Conservation (phyloP, 768 basidiomycete species). For the Xerocomellus intermedius region DNA sequence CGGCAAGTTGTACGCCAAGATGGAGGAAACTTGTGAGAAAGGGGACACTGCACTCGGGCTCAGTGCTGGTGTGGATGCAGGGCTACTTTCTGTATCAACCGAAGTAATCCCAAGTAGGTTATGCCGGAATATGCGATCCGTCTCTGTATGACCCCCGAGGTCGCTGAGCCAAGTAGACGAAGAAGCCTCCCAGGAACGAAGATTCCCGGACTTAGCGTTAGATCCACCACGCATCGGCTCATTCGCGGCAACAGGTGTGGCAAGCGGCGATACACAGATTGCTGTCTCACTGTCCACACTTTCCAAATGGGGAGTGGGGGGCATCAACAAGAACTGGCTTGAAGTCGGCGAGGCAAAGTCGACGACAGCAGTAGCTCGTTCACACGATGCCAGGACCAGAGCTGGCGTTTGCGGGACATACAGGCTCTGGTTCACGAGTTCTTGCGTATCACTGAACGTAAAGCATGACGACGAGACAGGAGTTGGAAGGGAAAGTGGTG, state of each 20-base stretch:
- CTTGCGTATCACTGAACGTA: constrained; percentile 18
- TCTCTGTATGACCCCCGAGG: constrained; percentile 32
- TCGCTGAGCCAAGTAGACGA: constrained; percentile 33
- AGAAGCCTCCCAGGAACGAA: constrained; percentile 18
- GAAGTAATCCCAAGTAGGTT: constrained; percentile 17
- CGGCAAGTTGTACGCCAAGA: constrained; percentile 12
- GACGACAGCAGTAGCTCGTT: constrained; percentile 6
- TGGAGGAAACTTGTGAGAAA: constrained; percentile 16
- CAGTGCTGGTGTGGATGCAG: constrained; percentile 25
- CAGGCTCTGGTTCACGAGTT: constrained; percentile 3
- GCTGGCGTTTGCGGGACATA: constrained; percentile 10
- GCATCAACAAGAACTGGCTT: constrained; percentile 29
- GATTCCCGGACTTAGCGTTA: constrained; percentile 13
- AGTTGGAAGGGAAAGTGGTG: constrained; percentile 26
- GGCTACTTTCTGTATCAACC: constrained; percentile 19
- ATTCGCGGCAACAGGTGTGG: constrained; percentile 3
- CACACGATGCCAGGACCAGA: constrained; percentile 4
- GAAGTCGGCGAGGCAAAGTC: constrained; percentile 27
- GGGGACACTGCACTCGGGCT: constrained; percentile 24
- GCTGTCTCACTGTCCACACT: constrained; percentile 8
- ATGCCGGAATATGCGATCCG: constrained; percentile 30
- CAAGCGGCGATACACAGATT: constrained; percentile 12
- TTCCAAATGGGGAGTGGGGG: constrained; percentile 20
- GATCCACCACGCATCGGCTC: constrained; percentile 8
- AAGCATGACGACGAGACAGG: constrained; percentile 30